phyloP scores from a whole-genome alignment of 2,329 filamentous ascomycete species.

The Macrophomina pseudophaseolina region DNA sequence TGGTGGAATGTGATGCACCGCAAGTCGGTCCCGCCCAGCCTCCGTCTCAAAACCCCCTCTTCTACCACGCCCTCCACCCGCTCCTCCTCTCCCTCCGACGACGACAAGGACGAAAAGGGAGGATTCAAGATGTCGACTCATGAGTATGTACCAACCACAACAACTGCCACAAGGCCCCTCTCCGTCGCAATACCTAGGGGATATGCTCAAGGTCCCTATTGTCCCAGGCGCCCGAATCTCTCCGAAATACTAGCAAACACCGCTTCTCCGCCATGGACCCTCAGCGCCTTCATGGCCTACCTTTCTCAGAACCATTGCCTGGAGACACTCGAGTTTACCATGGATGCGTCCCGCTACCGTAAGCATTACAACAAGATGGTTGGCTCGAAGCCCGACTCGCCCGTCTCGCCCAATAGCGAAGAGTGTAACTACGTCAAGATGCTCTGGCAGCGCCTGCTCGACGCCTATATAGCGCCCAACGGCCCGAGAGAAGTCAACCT shows the following conservation, averaged over 20 bases:
- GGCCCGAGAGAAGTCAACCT: conserved; percentile 89
- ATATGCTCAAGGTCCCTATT: conserved; percentile 54
- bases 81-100: conserved; percentile 38
- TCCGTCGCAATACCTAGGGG: conserved; percentile 56
- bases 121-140: conserved; percentile 54
- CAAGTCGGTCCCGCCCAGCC: conserved; percentile 35
- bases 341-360: conserved; percentile 87
- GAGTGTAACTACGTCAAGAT: conserved; percentile 73
- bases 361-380: conserved; percentile 67
- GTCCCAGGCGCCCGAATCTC: conserved; percentile 71
- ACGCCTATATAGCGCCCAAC: conserved; percentile 87
- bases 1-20: conserved; percentile 45
- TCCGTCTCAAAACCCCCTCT: conserved; percentile 40
- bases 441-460: conserved; percentile 86
- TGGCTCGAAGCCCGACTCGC: conserved; percentile 54
- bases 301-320: conserved; percentile 96
- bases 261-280: conserved; percentile 85
- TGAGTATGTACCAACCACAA: conserved; percentile 46
- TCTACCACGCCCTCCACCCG: conserved; percentile 41
- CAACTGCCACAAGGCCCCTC: conserved; percentile 45
- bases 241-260: conserved; percentile 87
- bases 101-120: conserved; percentile 42
- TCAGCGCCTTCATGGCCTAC: conserved; percentile 94
- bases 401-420: conserved; percentile 58
- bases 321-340: conserved; percentile 94